These are phyloP conservation scores for Hemisphaericaspora xylanilytica DNA, from an alignment of 1,139 yeast species.

Conservation along the genomic window DNA sequence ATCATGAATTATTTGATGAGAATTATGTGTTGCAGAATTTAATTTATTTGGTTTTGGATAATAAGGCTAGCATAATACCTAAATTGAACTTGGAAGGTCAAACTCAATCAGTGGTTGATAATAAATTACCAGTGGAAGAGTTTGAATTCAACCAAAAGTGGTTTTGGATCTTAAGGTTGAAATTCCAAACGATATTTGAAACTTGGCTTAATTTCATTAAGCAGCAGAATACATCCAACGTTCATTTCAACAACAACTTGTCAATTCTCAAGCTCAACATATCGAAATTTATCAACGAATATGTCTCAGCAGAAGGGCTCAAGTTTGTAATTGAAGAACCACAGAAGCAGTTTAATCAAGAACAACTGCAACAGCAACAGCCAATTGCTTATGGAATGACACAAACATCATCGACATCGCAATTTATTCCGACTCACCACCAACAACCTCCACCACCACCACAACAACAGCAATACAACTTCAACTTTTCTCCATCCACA, in stretches of 20 bases:
- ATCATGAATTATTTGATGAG: constrained; percentile 20
- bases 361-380: not conserved
- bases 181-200: constrained; percentile 26
- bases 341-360: constrained; percentile 2
- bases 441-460: not conserved
- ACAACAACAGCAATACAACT: constrained; percentile 6
- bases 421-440: too few relatives aligned
- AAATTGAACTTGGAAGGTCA: constrained; percentile 1
- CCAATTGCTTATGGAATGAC: constrained; percentile 1
- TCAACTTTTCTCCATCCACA: not conserved
- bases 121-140: constrained; percentile 13
- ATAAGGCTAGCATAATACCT: constrained; percentile 12
- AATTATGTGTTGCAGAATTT: constrained; percentile 31
- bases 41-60: constrained; percentile 22
- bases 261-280: constrained; percentile 16
- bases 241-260: constrained; percentile 13
- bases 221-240: constrained; percentile 2
- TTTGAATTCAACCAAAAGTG: constrained; percentile 25
- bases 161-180: constrained; percentile 27
- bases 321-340: constrained; percentile 11
- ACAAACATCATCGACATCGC: constrained; percentile 2
- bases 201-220: constrained; percentile 24
- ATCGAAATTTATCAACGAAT: constrained; percentile 19
- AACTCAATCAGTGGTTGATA: not conserved
- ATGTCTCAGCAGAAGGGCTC: constrained; percentile 10